A percentile compares a stretch with the other conserved stretches of the same genome.
Evolutionary conservation across 1,139 yeast species (phyloP).

Genomic region (Suhomyces anneliseae): DNA sequence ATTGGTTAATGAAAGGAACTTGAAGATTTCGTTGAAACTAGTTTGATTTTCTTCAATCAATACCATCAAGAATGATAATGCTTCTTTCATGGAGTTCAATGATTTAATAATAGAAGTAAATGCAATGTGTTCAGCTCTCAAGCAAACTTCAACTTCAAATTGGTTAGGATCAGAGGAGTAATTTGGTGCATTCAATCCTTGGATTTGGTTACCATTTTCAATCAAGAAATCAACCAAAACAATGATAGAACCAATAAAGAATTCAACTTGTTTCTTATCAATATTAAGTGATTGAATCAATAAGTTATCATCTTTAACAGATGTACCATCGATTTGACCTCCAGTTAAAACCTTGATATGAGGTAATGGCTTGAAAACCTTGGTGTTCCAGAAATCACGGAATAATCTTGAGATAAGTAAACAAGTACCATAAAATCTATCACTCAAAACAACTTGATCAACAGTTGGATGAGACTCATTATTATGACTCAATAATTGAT

Average conservation of each 20-base stretch:
- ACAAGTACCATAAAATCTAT: conserved; percentile 90
- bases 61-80: conserved; percentile 81
- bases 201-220: conserved; percentile 60
- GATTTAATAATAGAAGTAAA: conserved; percentile 76
- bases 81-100: conserved; percentile 80
- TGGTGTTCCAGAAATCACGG: conserved; percentile 73
- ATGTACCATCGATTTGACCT: conserved; percentile 36
- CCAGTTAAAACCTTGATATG: conserved; percentile 39
- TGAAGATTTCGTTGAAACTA: conserved; percentile 62
- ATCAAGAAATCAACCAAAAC: conserved; percentile 59
- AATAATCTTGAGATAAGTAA: conserved; percentile 75
- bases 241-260: conserved; percentile 64
- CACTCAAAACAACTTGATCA: conserved; percentile 82
- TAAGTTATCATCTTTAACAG: conserved; percentile 49
- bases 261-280: conserved; percentile 58
- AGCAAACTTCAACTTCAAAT: conserved; percentile 62
- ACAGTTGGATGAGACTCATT: conserved; percentile 38
- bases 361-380: conserved; percentile 56
- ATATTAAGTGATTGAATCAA: conserved; percentile 49
- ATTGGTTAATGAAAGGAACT: conserved; percentile 61
- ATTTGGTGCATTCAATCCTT: conserved; percentile 57
- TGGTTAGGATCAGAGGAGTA: conserved; percentile 49
- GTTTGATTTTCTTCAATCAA: conserved; percentile 66
- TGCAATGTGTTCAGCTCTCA: conserved; percentile 91
- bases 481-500: conserved; percentile 9